Evolutionary conservation across 495 filamentous ascomycete genomes (phyloP), one percentile per base, ranked within the genome.

Genomic region (Parathielavia hyrcaniae): DNA sequence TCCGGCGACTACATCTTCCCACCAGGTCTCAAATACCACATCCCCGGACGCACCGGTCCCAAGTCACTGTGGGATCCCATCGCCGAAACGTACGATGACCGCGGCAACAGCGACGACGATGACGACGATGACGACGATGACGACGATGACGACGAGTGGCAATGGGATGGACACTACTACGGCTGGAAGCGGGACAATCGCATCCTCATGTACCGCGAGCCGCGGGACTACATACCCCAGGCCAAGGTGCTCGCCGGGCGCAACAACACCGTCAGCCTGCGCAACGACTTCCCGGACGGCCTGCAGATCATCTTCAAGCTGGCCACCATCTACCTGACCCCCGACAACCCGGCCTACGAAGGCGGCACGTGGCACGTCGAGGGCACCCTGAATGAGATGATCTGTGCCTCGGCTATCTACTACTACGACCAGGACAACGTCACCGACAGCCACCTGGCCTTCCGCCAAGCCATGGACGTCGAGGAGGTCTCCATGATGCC

Each of bases 291-390:
- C 44, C 61, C 49, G 12, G 19, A n/a, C 49, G 49, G 49, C 16
- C 49, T 87, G 0, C 84, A 87, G 59, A 72, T 87, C 6, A 83
- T 87, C 45, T 77, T 86, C 50, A 86, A 86, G 60, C 64, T 87
- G 4, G 77, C 78, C 6, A 82, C 79, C 57, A 86, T 87, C 55
- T 67, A 83, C 23, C 69, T 87, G 4, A 80, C 76, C 0, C 83
- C 84, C 0, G 79, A 81, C 45, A 77, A 79, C 17, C 79, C 81
- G 0, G 47, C 39, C 0, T 72, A 69, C 57, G 53, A 34, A 0
- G 71, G 74, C 50, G 71, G 72, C 23, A 50, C 45, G 12, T 71
- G 65, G 63, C 80, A 82, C 61, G 62, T 83, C 17, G 81, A 83
- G 61, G 81, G 81, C 22, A 73, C 75, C 48, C 58, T 78, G 59